Conservation (phyloP, 345 rosid genomes). For the Lumnitzera racemosa region DNA sequence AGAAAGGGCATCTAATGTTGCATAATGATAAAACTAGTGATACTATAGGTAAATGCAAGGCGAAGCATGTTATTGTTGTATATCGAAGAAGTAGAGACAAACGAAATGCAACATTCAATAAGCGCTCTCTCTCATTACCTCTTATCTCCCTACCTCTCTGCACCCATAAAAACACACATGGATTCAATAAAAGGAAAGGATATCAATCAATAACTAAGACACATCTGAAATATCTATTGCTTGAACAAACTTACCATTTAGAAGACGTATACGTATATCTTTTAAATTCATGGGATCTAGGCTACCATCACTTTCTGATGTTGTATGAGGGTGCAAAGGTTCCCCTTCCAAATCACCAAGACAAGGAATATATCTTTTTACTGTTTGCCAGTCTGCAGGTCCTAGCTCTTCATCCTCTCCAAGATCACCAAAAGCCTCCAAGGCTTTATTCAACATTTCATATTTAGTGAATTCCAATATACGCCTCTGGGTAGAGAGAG, state of each 20-base stretch:
- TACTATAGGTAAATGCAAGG: no score
- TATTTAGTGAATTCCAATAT: slow-evolving; percentile 75
- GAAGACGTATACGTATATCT: slow-evolving; percentile 77
- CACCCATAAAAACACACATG: not conserved
- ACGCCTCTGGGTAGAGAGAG: slow-evolving; percentile 48
- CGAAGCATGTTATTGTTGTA: no score
- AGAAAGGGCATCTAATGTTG: no score
- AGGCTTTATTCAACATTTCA: slow-evolving; percentile 81
- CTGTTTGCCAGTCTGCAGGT: slow-evolving; percentile 92
- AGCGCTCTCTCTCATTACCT: no score
- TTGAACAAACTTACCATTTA: slow-evolving; percentile 53
- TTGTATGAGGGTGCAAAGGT: slow-evolving; percentile 48
- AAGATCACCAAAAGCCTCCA: slow-evolving; percentile 74
- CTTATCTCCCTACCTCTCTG: no score
- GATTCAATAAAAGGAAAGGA: not conserved
- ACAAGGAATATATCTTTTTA: slow-evolving; percentile 61
- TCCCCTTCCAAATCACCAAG: slow-evolving; percentile 57
- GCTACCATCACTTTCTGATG: slow-evolving; percentile 28
- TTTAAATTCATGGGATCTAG: slow-evolving; percentile 60
- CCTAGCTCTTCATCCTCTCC: slow-evolving; percentile 98
- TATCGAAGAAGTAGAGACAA: no score
- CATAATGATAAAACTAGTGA: no score
- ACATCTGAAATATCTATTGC: not conserved
- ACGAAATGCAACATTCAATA: no score
- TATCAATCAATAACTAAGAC: not conserved